Percentiles rank a stretch among this genome's conserved stretches.
phyloP scores from a whole-genome alignment of 495 filamentous ascomycete species.

The Aspergillus steynii region DNA sequence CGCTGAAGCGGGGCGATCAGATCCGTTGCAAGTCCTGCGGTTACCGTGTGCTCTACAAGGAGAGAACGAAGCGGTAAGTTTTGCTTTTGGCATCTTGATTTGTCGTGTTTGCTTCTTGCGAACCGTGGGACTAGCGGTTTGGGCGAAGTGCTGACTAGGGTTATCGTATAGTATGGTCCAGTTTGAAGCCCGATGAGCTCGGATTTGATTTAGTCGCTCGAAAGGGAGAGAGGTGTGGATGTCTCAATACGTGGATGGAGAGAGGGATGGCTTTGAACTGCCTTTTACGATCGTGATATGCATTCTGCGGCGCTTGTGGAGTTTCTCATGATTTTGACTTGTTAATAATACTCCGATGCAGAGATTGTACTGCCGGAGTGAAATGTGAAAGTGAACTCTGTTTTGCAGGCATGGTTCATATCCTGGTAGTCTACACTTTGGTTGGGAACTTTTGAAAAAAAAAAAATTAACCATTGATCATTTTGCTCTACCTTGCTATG shows the following conservation, averaged over 20 bases:
- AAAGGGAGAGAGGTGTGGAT: neutral
- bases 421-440: neutral
- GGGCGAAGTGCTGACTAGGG: conserved; percentile 8
- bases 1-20: conserved; percentile 78
- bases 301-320: conserved; percentile 35
- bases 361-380: neutral
- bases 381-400: neutral
- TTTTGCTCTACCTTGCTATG: conserved; percentile 8
- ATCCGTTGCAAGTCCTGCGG: conserved; percentile 97
- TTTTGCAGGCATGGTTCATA: neutral
- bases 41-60: conserved; percentile 95
- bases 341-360: neutral
- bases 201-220: conserved; percentile 4
- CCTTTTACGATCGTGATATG: conserved; percentile 17
- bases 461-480: conserved; percentile 5
- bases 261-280: neutral
- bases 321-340: conserved; percentile 9
- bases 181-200: conserved; percentile 81
- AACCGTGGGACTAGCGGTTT: neutral
- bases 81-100: conserved; percentile 9
- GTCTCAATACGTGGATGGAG: neutral
- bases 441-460: neutral
- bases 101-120: neutral
- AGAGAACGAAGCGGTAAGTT: conserved; percentile 90
- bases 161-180: conserved; percentile 78